Evolutionary conservation across 768 basidiomycete genomes (phyloP).

Genomic region (Mycena polygramma): DNA sequence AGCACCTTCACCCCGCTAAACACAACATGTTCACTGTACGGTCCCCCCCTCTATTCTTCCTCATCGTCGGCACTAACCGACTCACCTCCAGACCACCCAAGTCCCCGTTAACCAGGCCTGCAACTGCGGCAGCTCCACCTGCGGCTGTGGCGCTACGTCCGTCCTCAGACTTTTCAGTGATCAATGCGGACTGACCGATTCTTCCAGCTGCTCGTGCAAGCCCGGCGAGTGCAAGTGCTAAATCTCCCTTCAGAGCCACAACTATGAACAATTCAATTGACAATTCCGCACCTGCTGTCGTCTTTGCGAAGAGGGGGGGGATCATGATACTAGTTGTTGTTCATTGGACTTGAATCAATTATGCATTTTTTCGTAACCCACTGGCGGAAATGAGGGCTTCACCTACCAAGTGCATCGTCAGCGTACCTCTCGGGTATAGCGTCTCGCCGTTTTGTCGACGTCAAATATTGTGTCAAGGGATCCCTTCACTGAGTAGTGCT

Average conservation of each 20-base stretch:
- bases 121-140: conserved; percentile 4
- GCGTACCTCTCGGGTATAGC: too few relatives aligned
- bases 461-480: too few relatives aligned
- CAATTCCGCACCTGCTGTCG: neutral
- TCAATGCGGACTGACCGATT: neutral
- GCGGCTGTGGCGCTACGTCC: neutral
- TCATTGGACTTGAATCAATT: neutral
- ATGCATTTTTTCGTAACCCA: conserved; percentile 6
- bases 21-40: conserved; percentile 11
- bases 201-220: conserved; percentile 1
- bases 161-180: neutral
- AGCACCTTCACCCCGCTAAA: neutral
- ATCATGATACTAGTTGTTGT: neutral
- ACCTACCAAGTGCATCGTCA: too few relatives aligned
- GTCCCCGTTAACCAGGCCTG: conserved; percentile 11
- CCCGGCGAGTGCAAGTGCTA: conserved; percentile 7
- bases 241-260: neutral
- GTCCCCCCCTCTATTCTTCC: too few relatives aligned
- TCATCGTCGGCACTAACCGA: neutral
- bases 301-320: neutral
- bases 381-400: too few relatives aligned
- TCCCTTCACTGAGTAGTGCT: too few relatives aligned
- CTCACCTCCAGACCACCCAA: neutral
- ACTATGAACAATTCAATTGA: neutral
- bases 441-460: too few relatives aligned